Conservation (phyloP, 306 rosid genomes). For the Prunus armeniaca region DNA sequence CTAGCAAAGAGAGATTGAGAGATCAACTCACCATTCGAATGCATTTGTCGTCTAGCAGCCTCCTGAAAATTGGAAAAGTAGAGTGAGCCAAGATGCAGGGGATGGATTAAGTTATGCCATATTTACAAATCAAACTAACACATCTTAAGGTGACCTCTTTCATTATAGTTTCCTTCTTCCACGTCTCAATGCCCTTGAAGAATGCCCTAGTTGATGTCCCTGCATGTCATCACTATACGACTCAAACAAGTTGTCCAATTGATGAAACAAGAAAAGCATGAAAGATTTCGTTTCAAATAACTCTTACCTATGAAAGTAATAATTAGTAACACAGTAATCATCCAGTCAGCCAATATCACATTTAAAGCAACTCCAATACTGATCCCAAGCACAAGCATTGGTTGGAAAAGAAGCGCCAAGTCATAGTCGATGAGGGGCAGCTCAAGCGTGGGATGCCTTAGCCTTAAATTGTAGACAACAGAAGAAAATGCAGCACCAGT, state of each 20-base stretch:
- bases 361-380: conserved; percentile 79
- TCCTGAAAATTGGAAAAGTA: conserved; percentile 47
- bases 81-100: background rate
- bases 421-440: conserved; percentile 78
- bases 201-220: conserved; percentile 75
- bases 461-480: conserved; percentile 62
- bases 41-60: conserved; percentile 37
- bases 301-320: conserved; percentile 57
- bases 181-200: conserved; percentile 62
- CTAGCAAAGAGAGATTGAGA: background rate
- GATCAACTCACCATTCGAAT: conserved; percentile 46
- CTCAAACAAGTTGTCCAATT: background rate
- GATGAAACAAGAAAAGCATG: background rate
- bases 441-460: conserved; percentile 68
- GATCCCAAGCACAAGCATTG: conserved; percentile 86
- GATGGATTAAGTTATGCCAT: background rate
- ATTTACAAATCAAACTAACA: background rate
- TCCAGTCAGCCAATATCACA: conserved; percentile 78
- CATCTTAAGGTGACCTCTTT: conserved; percentile 42
- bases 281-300: background rate
- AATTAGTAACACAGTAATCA: conserved; percentile 66
- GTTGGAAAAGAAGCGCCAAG: conserved; percentile 75
- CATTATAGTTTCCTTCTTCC: conserved; percentile 80
- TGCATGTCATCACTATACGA: conserved; percentile 23
- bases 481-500: conserved; percentile 71